Evolutionary conservation across 2,329 filamentous ascomycete species (phyloP).

Genomic region (Aspergillus sp.): DNA sequence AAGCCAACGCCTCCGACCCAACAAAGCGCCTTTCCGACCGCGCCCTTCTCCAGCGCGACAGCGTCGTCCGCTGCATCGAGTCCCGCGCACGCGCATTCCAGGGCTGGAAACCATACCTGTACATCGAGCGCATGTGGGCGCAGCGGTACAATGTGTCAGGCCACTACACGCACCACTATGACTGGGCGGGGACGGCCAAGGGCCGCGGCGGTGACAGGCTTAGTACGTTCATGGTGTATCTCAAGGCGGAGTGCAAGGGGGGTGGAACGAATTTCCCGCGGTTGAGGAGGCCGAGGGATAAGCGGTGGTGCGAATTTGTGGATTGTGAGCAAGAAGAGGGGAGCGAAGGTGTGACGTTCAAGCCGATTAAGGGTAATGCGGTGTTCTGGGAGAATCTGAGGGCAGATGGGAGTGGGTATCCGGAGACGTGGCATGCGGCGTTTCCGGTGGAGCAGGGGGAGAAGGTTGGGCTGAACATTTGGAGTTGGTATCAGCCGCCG

Average conservation of each 20-base stretch:
- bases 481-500: slow-evolving; percentile 63
- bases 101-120: slow-evolving; percentile 62
- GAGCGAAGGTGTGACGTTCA: slow-evolving; percentile 55
- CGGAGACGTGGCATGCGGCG: slow-evolving; percentile 65
- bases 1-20: slow-evolving; percentile 51
- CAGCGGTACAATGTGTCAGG: slow-evolving; percentile 63
- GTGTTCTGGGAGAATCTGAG: slow-evolving; percentile 67
- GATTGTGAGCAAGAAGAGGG: slow-evolving; percentile 49
- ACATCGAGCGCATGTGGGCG: slow-evolving; percentile 65
- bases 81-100: slow-evolving; percentile 62
- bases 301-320: slow-evolving; percentile 61
- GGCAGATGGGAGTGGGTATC: slow-evolving; percentile 59
- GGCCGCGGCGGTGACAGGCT: slow-evolving; percentile 49
- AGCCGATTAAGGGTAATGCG: slow-evolving; percentile 61
- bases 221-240: slow-evolving; percentile 67
- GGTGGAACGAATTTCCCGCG: slow-evolving; percentile 66
- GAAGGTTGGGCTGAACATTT: slow-evolving; percentile 68
- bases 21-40: slow-evolving; percentile 58
- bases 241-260: slow-evolving; percentile 57
- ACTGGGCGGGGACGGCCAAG: slow-evolving; percentile 54
- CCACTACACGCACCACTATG: slow-evolving; percentile 64
- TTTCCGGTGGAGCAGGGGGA: slow-evolving; percentile 59
- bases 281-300: slow-evolving; percentile 48
- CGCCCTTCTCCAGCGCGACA: slow-evolving; percentile 52
- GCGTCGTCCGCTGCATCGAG: slow-evolving; percentile 62